Percentiles rank a stretch among this genome's conserved stretches.
These are phyloP conservation scores for Aspergillus sp. DNA, from an alignment of 2,329 filamentous ascomycete species.

Conservation along the genomic window DNA sequence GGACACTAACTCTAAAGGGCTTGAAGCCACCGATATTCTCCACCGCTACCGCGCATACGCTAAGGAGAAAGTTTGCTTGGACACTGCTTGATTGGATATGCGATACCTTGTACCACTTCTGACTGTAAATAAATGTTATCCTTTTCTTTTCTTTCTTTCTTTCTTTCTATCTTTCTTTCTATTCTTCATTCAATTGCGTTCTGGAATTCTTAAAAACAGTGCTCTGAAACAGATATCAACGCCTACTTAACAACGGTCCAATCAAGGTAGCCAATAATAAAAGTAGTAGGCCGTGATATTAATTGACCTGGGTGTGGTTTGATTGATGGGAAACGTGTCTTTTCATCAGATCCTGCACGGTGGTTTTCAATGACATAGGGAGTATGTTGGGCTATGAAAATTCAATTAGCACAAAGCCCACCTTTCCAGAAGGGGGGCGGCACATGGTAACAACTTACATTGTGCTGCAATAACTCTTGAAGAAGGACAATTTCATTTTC, in stretches of 20 bases:
- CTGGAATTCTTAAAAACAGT: background rate
- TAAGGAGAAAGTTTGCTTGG: slow-evolving; percentile 50
- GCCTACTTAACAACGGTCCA: background rate
- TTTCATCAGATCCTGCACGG: slow-evolving; percentile 31
- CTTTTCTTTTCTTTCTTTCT: too few species aligned
- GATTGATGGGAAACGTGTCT: slow-evolving; percentile 24
- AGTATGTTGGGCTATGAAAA: slow-evolving; percentile 28
- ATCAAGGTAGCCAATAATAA: background rate
- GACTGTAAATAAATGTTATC: background rate
- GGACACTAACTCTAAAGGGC: slow-evolving; percentile 37
- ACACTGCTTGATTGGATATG: slow-evolving; percentile 5
- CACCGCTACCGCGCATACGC: slow-evolving; percentile 56
- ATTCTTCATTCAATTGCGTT: background rate
- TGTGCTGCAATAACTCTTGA: slow-evolving; percentile 38
- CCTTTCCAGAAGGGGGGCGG: slow-evolving; percentile 1
- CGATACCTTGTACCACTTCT: background rate
- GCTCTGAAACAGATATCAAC: background rate
- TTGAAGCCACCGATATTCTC: slow-evolving; percentile 56
- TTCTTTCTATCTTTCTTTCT: background rate
- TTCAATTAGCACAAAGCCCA: slow-evolving; percentile 1
- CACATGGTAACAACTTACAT: slow-evolving; percentile 29
- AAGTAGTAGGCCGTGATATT: background rate
- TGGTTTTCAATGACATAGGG: slow-evolving; percentile 23
- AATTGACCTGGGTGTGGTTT: slow-evolving; percentile 6
- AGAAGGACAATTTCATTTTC: slow-evolving; percentile 43